Base-by-base conservation (phyloP, 2,329 filamentous ascomycete species). In the Pseudogymnoascus sp. region DNA sequence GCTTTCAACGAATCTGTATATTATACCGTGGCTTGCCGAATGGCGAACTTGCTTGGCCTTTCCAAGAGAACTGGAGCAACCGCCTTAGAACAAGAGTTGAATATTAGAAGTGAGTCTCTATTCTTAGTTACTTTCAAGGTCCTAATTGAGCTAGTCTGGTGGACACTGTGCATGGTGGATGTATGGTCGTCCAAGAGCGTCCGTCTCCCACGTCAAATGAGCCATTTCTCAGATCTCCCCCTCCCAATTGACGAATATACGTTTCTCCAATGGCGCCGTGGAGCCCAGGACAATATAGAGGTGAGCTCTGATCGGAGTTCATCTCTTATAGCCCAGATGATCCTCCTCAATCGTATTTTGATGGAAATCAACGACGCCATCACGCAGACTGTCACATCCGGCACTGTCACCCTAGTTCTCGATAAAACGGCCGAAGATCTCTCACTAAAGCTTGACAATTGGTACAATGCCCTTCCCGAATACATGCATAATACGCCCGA, bases 291-390 rank as follows among this genome's bases (percentile, higher is more conserved):
- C 23, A 50, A 50, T 28, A 50, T 4, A 28, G 44, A 50, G 14
- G 21, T 28, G 3, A 23, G 36, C 6, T 46, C 42, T 16, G 63
- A 64, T 34, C n/a, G 40, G 11, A 42, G 28, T 11, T 63, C 63
- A 5, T 65, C 65, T 14, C 63, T 68, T 8, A 59, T 75, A 5
- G 73, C 75, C 5, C 69, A 78, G 60, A 77, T 78, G 75, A 71
- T 77, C 62, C 71, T 70, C 36, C 66, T 78, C 12, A 76, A 73
- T 42, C 66, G 70, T 11, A 75, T 79, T 8, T 72, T 80, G 8
- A 68, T 74, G 14, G 70, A 75, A 40, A 76, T 80, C 61, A 76
- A 78, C 62, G 73, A 76, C 31, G 67, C 76, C 38, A 78, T 77
- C 60, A 69, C 72, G 50, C 62, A 66, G 12, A 72, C 73, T 37